A percentile compares a stretch with the other conserved stretches of the same genome.
phyloP scores from a whole-genome alignment of 164 flowering plant species.

The Santalum album region DNA sequence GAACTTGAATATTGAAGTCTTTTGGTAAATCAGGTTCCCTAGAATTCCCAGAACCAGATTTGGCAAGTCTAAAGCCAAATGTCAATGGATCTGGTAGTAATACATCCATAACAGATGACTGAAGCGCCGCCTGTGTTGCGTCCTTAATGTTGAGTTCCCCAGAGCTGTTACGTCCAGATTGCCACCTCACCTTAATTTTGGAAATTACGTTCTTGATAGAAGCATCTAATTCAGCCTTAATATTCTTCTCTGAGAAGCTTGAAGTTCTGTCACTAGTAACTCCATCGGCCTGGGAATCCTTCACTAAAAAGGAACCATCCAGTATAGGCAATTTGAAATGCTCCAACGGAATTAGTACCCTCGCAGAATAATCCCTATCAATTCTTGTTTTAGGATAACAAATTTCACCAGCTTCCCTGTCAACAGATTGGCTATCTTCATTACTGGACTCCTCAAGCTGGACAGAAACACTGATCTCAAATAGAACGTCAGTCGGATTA shows the following conservation, averaged over 20 bases:
- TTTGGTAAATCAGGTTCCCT: constrained; percentile 11
- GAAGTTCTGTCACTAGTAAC: constrained; percentile 23
- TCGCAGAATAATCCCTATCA: constrained; percentile 84
- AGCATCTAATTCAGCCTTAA: constrained; percentile 79
- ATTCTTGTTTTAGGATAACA: constrained; percentile 86
- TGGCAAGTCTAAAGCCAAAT: constrained; percentile 77
- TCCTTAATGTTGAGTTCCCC: constrained; percentile 91
- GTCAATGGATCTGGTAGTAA: constrained; percentile 92
- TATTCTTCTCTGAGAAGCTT: constrained; percentile 59
- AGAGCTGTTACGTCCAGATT: constrained; percentile 86
- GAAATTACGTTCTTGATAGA: constrained; percentile 82
- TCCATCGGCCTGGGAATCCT: constrained; percentile 45
- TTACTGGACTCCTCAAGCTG: constrained; percentile 46
- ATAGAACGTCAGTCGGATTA: constrained; percentile 92
- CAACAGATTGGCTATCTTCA: constrained; percentile 25
- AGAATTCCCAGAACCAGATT: constrained; percentile 13
- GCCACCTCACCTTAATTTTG: constrained; percentile 89
- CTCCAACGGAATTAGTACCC: constrained; percentile 91
- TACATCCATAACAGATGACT: constrained; percentile 89
- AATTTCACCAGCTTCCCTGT: constrained; percentile 38
- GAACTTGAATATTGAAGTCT: constrained; percentile 13
- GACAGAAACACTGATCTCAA: constrained; percentile 79
- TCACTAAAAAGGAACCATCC: constrained; percentile 67
- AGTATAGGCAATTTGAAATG: constrained; percentile 92
- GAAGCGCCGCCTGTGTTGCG: constrained; percentile 84